Evolutionary conservation across 495 filamentous ascomycete genomes (phyloP), one percentile per base, ranked within the genome.

Genomic region (Penicillium verhagenii): DNA sequence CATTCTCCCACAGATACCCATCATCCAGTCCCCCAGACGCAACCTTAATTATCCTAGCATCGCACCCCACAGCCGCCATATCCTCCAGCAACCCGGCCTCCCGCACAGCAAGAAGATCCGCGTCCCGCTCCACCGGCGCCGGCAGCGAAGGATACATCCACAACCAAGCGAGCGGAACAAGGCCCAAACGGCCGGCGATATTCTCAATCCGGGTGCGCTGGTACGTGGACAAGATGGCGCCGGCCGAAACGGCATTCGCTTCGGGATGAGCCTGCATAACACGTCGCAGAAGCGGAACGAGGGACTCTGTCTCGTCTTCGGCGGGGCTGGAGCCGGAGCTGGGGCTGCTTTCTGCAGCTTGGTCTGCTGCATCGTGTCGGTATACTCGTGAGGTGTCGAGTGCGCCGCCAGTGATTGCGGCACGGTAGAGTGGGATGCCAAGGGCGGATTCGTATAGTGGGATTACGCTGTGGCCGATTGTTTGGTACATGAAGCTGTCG

Each of bases 401-500:
- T 1, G 88, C 87, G 2, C 66, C 71, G 35, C 91, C 92, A 3
- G 58, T 60, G 65, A 97, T 97, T 19, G 80, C 72, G 44, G 79
- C 81, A 13, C 92, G 84, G 67, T 91, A 96, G 1, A 96, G 77
- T 9, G 92, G 92, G 26, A 96, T 72, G 2, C 76, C 79, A 3
- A 96, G 84, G 2, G 89, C 90, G 26, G 80, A 60, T 54, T 85
- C 83, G 68, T 96, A 97, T 18, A 96, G 80, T 6, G 93, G 94
- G 45, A 97, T 87, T 18, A 97, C 72, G 48, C 78, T 77, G 72
- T 97, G 92, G 35, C 94, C 94, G 47, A 95, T 89, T 1, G 95
- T 97, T 75, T 98, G 94, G 79, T 97, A 98, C 94, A 98, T 97
- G 84, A 91, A 96, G 78, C 90, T 96, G 72, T 98, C 88, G 59